Conservation (phyloP, 495 filamentous ascomycete species). For the Amorphotheca resinae region DNA sequence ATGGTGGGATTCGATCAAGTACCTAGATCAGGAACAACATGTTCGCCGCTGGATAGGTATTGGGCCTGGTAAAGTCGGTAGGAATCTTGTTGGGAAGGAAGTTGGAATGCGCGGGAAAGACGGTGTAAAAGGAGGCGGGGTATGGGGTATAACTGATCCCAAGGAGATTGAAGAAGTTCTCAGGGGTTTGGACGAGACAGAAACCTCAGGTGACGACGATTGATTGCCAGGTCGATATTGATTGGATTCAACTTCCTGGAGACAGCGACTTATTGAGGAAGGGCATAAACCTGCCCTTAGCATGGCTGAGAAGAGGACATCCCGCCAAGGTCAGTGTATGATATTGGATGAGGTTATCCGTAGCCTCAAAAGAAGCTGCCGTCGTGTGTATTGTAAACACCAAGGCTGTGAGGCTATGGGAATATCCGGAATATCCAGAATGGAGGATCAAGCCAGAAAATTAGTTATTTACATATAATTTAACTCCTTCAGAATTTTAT, state of each 20-base stretch:
- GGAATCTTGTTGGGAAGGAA: constrained; percentile 91
- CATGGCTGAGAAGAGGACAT: not conserved
- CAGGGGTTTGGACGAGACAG: constrained; percentile 60
- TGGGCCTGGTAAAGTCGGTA: constrained; percentile 86
- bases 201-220: constrained; percentile 27
- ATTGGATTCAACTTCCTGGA: too few relatives aligned
- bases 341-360: not conserved
- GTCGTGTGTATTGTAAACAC: too few relatives aligned
- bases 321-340: not conserved
- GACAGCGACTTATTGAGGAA: not conserved
- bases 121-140: constrained; percentile 70
- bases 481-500: too few relatives aligned
- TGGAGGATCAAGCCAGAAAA: too few relatives aligned
- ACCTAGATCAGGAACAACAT: constrained; percentile 73
- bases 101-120: constrained; percentile 76
- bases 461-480: too few relatives aligned
- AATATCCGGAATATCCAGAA: too few relatives aligned
- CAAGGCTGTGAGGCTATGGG: too few relatives aligned
- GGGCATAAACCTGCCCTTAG: not conserved
- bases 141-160: constrained; percentile 83
- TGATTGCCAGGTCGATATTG: constrained; percentile 4
- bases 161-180: constrained; percentile 70
- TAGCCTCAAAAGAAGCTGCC: too few relatives aligned
- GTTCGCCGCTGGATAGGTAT: constrained; percentile 87
- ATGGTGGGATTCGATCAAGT: constrained; percentile 90